Base-by-base conservation (phyloP, 163 green algal species). In the Scenedesmus sp. region DNA sequence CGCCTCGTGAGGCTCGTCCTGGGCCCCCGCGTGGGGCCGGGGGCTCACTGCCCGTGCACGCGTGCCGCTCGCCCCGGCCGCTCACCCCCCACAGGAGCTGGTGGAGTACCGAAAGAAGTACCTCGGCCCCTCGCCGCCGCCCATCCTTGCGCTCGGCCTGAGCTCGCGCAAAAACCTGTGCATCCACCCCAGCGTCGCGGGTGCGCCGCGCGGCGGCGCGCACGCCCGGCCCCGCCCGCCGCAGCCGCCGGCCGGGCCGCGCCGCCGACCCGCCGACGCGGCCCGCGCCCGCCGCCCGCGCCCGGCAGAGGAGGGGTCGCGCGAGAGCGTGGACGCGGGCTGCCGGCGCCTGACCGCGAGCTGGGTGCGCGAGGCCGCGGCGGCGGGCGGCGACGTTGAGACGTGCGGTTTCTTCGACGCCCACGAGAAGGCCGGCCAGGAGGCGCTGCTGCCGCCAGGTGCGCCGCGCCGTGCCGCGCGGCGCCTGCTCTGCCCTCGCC, bases 121-220 rank as follows among this genome's bases (percentile, higher is more conserved):
- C 77, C 45, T 89, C 45, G 84, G 67, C 2, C 67, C 85, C 18
- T 77, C 71, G 39, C 47, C 69, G 50, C 92, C 90, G 3, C 75
- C 89, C 20, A 97, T 99, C 54, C 80, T 99, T 75, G 96, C 96
- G 10, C 84, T 99, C 51, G 96, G 96, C 4, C 89, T 99, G 20
- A 93, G 78, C 76, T 96, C 89, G 24, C 83, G 96, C 39, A 99
- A 98, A 76, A 99, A 99, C 87, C 93, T 99, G 57, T 99, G 96
- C 88, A 89, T 99, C 3, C 89, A 99, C 84, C 92, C 93, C 0
- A 64, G 33, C 17, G 96, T 98, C 15, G 80, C 86, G 82, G 92
- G 91, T 94, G 74, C 10, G 81, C 58, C 22, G 50, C 50, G 50
- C 22, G 39, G 7, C 6, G 6, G 39, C 39, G 10, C 39, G 39